Percentiles rank a stretch among this genome's conserved stretches.
Evolutionary conservation across 257 asterid genomes (phyloP).

Genomic region (Plantago elongata): DNA sequence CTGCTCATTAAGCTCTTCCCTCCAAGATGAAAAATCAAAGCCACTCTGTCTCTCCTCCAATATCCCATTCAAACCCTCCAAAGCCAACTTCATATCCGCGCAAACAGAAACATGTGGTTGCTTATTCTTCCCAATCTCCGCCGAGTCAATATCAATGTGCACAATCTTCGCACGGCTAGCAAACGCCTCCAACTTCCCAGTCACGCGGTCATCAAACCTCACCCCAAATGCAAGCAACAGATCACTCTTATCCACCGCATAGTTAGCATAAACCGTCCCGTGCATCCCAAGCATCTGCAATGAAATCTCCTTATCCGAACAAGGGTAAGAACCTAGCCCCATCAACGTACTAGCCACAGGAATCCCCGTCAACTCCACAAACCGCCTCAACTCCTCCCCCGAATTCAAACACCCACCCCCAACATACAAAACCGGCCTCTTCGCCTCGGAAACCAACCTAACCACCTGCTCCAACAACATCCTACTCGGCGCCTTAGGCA

Average conservation of each 20-base stretch:
- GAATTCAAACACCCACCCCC: slow-evolving; percentile 90
- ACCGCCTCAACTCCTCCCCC: slow-evolving; percentile 52
- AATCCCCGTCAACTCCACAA: slow-evolving; percentile 65
- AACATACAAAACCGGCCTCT: slow-evolving; percentile 65
- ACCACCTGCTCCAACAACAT: slow-evolving; percentile 46
- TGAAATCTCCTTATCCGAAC: slow-evolving; percentile 50
- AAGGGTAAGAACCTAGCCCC: slow-evolving; percentile 72
- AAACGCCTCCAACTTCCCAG: slow-evolving; percentile 75
- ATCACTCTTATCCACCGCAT: slow-evolving; percentile 71
- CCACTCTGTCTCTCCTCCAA: slow-evolving; percentile 29
- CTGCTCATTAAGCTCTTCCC: slow-evolving; percentile 57
- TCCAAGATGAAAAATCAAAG: slow-evolving; percentile 59
- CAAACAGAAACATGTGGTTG: slow-evolving; percentile 71
- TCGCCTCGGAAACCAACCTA: slow-evolving; percentile 58
- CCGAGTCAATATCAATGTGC: slow-evolving; percentile 78
- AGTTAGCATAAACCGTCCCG: slow-evolving; percentile 78
- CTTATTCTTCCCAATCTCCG: slow-evolving; percentile 83
- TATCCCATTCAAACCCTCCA: slow-evolving; percentile 50
- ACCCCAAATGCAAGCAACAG: slow-evolving; percentile 81
- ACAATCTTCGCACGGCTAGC: slow-evolving; percentile 85
- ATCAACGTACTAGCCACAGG: slow-evolving; percentile 79
- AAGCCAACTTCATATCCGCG: slow-evolving; percentile 56
- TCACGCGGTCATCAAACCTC: slow-evolving; percentile 80
- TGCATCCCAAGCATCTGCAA: slow-evolving; percentile 92
- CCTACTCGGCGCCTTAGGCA: slow-evolving; percentile 47